A percentile compares a stretch with the other conserved stretches of the same genome.
Conservation (phyloP, 176 grass and related monocot species). For the Secale cereale region DNA sequence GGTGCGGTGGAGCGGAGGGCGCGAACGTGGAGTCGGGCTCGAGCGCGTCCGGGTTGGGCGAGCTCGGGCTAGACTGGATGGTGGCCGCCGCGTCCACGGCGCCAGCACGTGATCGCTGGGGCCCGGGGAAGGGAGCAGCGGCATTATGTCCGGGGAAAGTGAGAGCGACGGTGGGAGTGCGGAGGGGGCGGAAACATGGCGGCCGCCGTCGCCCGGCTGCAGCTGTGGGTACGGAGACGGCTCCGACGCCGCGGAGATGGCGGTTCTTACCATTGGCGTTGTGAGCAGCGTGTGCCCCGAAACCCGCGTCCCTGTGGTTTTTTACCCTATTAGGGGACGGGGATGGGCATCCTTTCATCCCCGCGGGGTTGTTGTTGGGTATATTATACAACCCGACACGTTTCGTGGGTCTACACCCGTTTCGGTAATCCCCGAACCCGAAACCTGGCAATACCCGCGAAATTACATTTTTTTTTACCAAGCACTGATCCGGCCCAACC, state of each 20-base stretch:
- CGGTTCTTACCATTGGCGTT: slow-evolving; percentile 15
- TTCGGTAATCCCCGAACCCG: no score
- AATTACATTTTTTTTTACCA: no score
- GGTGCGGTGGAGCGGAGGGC: slow-evolving; percentile 46
- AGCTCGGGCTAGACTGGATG: slow-evolving; percentile 81
- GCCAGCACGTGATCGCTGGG: slow-evolving; percentile 10
- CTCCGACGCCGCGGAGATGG: slow-evolving; percentile 54
- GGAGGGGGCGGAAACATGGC: not conserved
- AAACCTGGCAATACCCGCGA: no score
- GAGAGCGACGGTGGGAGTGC: slow-evolving; percentile 30
- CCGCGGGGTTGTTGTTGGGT: no score
- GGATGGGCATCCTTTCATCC: no score
- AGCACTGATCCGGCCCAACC: no score
- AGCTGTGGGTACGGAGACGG: slow-evolving; percentile 11
- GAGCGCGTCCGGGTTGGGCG: slow-evolving; percentile 76
- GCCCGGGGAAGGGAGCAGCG: slow-evolving; percentile 33
- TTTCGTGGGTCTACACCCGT: no score
- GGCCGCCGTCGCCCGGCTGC: not conserved
- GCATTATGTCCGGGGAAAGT: slow-evolving; percentile 53
- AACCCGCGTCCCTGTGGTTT: no score
- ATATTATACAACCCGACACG: no score
- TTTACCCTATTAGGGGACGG: no score
- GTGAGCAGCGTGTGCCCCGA: not conserved
- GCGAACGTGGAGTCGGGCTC: slow-evolving; percentile 49
- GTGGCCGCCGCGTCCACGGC: slow-evolving; percentile 38